Base-by-base conservation (phyloP, 2,329 filamentous ascomycete genomes). In the Phoma sp. region DNA sequence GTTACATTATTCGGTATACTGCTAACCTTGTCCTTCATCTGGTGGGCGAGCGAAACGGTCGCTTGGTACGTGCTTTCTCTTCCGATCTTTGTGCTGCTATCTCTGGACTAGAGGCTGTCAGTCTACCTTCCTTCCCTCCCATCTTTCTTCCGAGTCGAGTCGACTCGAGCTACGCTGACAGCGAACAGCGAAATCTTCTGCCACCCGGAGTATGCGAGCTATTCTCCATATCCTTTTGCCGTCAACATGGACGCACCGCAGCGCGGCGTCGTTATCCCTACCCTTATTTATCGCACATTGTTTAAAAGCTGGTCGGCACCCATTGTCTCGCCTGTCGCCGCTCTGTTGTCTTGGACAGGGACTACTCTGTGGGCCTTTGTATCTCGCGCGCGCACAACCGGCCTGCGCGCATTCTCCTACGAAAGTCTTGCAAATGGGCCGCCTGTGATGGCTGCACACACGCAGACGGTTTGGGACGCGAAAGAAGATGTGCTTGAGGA, bases 191-290 rank as follows among this genome's bases (percentile, higher is more conserved):
- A 81, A 32, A 69, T 77, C 25, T 84, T 81, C 68, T 83, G 80
- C 64, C 80, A 83, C 42, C 80, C 79, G 3, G 58, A 72, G 7
- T 79, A 82, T 54, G 79, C 82, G 4, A 61, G 71, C 10, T 74
- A 64, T 7, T 84, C 83, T 24, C 61, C 59, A 60, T 69, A 76
- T 32, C 80, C 79, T 22, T 82, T 79, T 55, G 82, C 80, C 47
- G 72, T 83, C 30, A 73, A 78, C 38, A 77, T 77, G 18, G 73
- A 83, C 57, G 82, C 82, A 8, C 84, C 84, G 0, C 64, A 73
- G 22, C 83, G 79, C 45, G 84, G 84, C 0, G 83, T 79, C 55
- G 82, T 84, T 4, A 75, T 84, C 4, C 81, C 82, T 3, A 85
- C 82, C 3, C 76, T 86, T 65, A 52, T 84, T 3, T 82, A 77